A percentile compares a stretch with the other conserved stretches of the same genome.
Evolutionary conservation across 2,329 filamentous ascomycete genomes (phyloP).

Genomic region (Sporothrix protearum): DNA sequence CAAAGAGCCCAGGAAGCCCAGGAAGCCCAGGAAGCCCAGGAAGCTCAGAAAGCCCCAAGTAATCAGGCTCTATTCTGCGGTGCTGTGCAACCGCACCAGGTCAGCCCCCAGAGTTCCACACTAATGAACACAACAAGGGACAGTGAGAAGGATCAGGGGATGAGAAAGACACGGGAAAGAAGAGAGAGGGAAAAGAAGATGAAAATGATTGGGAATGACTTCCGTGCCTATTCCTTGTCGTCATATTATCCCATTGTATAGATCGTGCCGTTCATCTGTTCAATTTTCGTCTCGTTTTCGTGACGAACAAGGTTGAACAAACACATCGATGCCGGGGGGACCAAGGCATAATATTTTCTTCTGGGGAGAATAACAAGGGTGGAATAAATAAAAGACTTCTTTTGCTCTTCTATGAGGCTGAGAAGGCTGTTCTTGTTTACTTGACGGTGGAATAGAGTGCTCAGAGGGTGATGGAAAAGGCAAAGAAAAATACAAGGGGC

Average conservation of each 20-base stretch:
- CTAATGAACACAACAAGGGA: not conserved
- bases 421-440: not conserved
- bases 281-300: constrained; percentile 3
- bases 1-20: no score
- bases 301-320: not conserved
- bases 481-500: not conserved
- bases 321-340: not conserved
- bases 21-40: no score
- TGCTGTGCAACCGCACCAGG: not conserved
- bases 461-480: not conserved
- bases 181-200: not conserved
- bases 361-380: not conserved
- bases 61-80: not conserved
- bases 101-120: not conserved
- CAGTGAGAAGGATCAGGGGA: not conserved
- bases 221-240: no score
- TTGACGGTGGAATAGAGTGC: not conserved
- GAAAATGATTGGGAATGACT: no score
- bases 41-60: no score
- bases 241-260: not conserved
- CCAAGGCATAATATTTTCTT: not conserved
- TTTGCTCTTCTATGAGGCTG: not conserved
- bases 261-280: not conserved
- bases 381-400: not conserved
- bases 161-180: no score